Percentiles rank a stretch among this genome's conserved stretches.
These are phyloP conservation scores for Botrytis tulipae DNA, from an alignment of 2,329 filamentous ascomycete genomes.

Conservation along the genomic window DNA sequence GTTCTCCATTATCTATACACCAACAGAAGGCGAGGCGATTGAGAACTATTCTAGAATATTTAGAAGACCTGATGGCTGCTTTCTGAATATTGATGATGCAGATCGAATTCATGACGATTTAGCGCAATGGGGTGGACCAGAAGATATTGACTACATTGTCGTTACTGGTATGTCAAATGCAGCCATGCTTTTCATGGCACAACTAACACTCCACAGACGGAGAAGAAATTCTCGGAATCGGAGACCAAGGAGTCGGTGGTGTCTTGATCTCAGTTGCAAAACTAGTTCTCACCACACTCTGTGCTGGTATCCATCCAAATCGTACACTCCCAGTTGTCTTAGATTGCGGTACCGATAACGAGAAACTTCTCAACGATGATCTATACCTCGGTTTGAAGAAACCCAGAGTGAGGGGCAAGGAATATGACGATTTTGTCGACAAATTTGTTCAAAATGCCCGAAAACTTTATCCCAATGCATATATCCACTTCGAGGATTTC, in stretches of 20 bases:
- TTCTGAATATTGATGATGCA: constrained; percentile 69
- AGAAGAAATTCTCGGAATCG: constrained; percentile 79
- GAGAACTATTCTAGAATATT: constrained; percentile 80
- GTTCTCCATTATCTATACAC: constrained; percentile 89
- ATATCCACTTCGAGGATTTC: constrained; percentile 90
- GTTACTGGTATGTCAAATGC: constrained; percentile 65
- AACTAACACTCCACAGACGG: constrained; percentile 45
- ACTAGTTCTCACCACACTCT: constrained; percentile 76
- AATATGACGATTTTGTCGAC: constrained; percentile 76
- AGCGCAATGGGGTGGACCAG: constrained; percentile 63
- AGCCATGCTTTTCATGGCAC: constrained; percentile 35
- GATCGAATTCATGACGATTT: constrained; percentile 66
- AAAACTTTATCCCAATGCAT: constrained; percentile 72
- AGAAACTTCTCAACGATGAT: constrained; percentile 69
- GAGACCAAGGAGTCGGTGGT: constrained; percentile 82
- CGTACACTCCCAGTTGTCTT: constrained; percentile 77
- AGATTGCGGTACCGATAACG: constrained; percentile 83
- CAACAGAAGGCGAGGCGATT: constrained; percentile 86
- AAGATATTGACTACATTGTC: constrained; percentile 86
- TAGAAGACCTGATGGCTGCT: constrained; percentile 75
- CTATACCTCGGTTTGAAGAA: constrained; percentile 75
- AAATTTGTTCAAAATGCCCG: constrained; percentile 67
- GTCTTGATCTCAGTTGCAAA: constrained; percentile 85
- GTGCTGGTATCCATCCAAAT: constrained; percentile 81
- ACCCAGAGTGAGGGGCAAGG: constrained; percentile 63